These are phyloP conservation scores for Prunus persica DNA, from an alignment of 306 rosid genomes.

Conservation along the genomic window Prunus_persica_NCBIv2 NC_034015.1:19007001-19007500, in stretches of 20 bases:
- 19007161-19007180: not conserved
- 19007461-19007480: slow-evolving; percentile 36
- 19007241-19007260: not conserved
- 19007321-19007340: not conserved
- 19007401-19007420: slow-evolving; percentile 36
- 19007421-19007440: slow-evolving; percentile 35
- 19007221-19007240: not conserved
- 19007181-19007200: not conserved
- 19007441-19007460: slow-evolving; percentile 35
- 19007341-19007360: not conserved
- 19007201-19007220: not conserved
- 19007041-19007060: not conserved
- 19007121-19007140: not conserved
- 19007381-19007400: slow-evolving; percentile 43
- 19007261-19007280: not conserved
- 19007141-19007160: not conserved
- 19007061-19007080: not conserved
- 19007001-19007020: not conserved
- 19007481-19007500: not conserved
- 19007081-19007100: not conserved
- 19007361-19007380: slow-evolving; percentile 1
- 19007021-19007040: not conserved
- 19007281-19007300: not conserved
- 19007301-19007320: not conserved
- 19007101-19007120: not conserved